Evolutionary conservation across 306 rosid species (phyloP), one percentile per base, ranked within the genome.

Genomic region (Ziziphus jujuba): DNA sequence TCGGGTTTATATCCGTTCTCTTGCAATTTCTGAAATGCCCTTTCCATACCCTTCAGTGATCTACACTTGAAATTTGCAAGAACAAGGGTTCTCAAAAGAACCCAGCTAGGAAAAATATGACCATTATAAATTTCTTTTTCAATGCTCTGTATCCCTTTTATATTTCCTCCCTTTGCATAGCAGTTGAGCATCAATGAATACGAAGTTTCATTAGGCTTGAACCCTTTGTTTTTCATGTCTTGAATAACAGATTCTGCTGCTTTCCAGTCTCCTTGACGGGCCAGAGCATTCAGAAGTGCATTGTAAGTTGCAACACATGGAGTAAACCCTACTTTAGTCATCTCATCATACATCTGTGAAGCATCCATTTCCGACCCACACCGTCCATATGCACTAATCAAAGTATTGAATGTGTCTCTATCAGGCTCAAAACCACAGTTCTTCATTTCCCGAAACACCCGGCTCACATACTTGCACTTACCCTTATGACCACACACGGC

Each of bases 391-490:
- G 96, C 89, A 35, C 96, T 88, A 59, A 95, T 95, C 79, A 95
- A 77, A 51, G 99, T 87, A 66, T 95, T 90, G 78, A 88, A 95
- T 7, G 99, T 95, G 82, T 95, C 97, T 74, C 95, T 85, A 65
- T 91, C 97, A 1, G 97, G 99, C 82, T 88, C 95, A 74, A 93
- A 95, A 33, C 99, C 99, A 66, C 91, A 86, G 56, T 76, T 88
- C 80, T 83, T 88, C 99, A 95, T 95, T 82, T 90, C 96, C 77
- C 82, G 77, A 25, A 88, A 79, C 49, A 95, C 91, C 72, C 25
- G 87, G 48, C 70, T 84, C 76, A 95, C 89, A 79, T 79, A 79
- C 65, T 66, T 69, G 83, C 80, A 90, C 76, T 80, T 90, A 62
- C 95, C 97, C 79, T 81, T 85, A 67, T 84, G 90, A 43, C 97